Conservation (phyloP, 345 rosid species). For the Luvunga scandens region DNA sequence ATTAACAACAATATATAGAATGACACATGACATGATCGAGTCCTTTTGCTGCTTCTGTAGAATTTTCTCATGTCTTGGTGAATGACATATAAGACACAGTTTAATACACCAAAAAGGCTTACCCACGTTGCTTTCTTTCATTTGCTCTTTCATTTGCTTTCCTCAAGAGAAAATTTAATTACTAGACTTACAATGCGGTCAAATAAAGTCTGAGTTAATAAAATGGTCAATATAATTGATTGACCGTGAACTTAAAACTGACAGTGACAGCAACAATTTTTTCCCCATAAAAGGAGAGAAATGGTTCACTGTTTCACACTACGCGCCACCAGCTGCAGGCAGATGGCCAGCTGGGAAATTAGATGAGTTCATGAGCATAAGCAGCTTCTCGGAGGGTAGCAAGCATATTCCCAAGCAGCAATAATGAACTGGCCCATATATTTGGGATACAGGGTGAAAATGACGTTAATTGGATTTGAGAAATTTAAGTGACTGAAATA, state of each 20-base stretch:
- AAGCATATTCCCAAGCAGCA: constrained; percentile 4
- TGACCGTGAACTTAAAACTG: constrained; percentile 2
- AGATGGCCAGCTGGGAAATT: background rate
- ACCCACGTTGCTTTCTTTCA: background rate
- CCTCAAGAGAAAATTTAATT: too few relatives aligned
- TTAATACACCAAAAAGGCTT: background rate
- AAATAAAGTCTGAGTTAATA: too few relatives aligned
- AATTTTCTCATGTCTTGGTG: constrained; percentile 11
- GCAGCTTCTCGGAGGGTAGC: too few relatives aligned
- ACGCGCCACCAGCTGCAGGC: background rate
- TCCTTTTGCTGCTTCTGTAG: constrained; percentile 9
- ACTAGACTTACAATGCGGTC: too few relatives aligned
- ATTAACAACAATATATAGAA: background rate
- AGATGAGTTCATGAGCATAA: too few relatives aligned
- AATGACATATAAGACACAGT: background rate
- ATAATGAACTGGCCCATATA: background rate
- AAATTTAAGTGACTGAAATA: constrained; percentile 13
- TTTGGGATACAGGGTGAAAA: background rate
- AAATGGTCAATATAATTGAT: background rate
- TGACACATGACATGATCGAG: background rate
- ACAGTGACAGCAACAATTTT: background rate
- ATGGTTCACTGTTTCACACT: background rate
- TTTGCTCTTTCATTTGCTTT: background rate
- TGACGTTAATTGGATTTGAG: constrained; percentile 17
- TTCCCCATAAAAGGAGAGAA: background rate